phyloP scores from a whole-genome alignment of 495 filamentous ascomycete species.

The Parachaetomium inaequale region DNA sequence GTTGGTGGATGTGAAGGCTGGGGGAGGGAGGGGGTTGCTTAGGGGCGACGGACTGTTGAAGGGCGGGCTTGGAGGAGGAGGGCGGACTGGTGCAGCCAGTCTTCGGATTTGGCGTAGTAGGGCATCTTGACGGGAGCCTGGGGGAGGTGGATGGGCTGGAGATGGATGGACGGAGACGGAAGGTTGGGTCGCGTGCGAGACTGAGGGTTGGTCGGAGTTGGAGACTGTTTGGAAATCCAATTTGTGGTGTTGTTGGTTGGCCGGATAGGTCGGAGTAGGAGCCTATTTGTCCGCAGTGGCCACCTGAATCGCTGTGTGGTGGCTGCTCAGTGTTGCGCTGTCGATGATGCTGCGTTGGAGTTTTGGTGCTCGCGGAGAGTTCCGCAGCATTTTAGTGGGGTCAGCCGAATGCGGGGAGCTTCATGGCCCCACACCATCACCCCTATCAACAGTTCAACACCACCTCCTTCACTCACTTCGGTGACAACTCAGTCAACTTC shows the following conservation, averaged over 20 bases:
- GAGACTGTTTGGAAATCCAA: background rate
- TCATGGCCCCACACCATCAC: background rate
- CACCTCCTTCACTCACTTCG: no score
- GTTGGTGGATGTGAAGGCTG: slow-evolving; percentile 17
- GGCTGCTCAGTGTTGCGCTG: background rate
- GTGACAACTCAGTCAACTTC: background rate
- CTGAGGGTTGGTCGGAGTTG: background rate
- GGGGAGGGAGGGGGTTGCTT: slow-evolving; percentile 1
- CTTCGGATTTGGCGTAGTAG: slow-evolving; percentile 51
- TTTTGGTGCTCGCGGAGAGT: slow-evolving; percentile 16
- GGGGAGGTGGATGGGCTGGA: slow-evolving; percentile 4
- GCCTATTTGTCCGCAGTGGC: background rate
- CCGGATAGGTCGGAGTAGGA: no score
- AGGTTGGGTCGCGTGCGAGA: background rate
- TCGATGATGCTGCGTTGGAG: slow-evolving; percentile 10
- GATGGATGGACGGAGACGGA: background rate
- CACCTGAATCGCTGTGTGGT: background rate
- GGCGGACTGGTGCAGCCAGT: slow-evolving; percentile 50
- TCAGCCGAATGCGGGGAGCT: slow-evolving; percentile 23
- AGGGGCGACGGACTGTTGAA: slow-evolving; percentile 36
- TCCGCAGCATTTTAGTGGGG: slow-evolving; percentile 19
- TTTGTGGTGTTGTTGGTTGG: background rate
- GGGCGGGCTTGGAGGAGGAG: slow-evolving; percentile 49
- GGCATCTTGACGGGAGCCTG: slow-evolving; percentile 38
- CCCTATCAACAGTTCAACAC: background rate